Conservation (phyloP, 2,329 filamentous ascomycete species). For the Colletotrichum aenigma region DNA sequence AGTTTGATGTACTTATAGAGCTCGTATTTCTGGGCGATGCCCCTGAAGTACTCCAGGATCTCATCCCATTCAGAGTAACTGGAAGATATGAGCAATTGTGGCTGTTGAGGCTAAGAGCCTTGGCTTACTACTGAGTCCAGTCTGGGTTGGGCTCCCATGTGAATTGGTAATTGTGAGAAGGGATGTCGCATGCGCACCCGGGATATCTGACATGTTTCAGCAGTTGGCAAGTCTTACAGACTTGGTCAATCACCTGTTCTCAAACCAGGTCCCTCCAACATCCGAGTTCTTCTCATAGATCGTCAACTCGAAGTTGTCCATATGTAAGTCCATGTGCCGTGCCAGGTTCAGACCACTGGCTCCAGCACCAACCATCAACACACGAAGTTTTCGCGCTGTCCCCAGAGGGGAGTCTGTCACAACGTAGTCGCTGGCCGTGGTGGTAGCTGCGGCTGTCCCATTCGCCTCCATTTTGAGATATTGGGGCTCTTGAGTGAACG, state of each 20-base stretch:
- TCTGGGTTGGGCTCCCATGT: constrained; percentile 62
- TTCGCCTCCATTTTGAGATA: neutral
- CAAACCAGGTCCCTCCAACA: constrained; percentile 26
- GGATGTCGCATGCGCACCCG: constrained; percentile 25
- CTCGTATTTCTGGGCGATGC: neutral
- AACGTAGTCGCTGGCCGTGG: neutral
- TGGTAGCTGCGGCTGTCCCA: fast-evolving
- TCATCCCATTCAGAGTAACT: neutral
- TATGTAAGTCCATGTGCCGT: neutral
- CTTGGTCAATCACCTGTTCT: constrained; percentile 14
- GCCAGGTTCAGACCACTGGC: neutral
- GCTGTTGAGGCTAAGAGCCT: fast-evolving
- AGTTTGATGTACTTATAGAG: neutral
- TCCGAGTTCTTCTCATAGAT: constrained; percentile 29
- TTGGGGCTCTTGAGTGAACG: neutral
- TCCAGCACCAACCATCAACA: neutral
- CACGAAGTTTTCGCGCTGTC: neutral
- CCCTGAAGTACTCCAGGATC: neutral
- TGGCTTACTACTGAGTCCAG: constrained; percentile 34
- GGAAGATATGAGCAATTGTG: neutral
- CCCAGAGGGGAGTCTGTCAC: neutral
- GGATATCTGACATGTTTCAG: constrained; percentile 13
- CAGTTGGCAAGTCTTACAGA: neutral
- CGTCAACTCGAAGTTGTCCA: constrained; percentile 35
- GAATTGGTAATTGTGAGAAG: constrained; percentile 24